Percentiles rank a stretch among this genome's conserved stretches.
phyloP scores from a whole-genome alignment of 2,329 filamentous ascomycete species.

The Pyricularia pennisetigena region DNA sequence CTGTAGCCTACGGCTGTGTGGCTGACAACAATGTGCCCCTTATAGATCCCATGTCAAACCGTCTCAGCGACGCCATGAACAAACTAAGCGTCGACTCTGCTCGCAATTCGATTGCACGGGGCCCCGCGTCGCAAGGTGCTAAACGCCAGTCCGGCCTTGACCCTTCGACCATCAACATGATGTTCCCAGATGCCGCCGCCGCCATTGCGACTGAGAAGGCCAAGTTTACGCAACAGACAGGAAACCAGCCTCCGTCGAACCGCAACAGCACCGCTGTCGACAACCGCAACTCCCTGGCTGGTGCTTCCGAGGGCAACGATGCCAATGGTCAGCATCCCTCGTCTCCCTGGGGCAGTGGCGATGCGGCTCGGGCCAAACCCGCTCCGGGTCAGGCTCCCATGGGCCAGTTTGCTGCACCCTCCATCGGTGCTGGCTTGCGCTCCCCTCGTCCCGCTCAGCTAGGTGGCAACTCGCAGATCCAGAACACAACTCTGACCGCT shows the following conservation, averaged over 20 bases:
- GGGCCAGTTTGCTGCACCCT: constrained; percentile 89
- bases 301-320: constrained; percentile 38
- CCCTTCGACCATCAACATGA: constrained; percentile 86
- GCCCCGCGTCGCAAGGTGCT: constrained; percentile 63
- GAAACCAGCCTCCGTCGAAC: constrained; percentile 81
- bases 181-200: constrained; percentile 97
- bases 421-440: constrained; percentile 46
- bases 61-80: constrained; percentile 91
- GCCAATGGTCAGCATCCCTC: constrained; percentile 55
- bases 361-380: constrained; percentile 59
- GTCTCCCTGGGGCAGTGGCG: constrained; percentile 66
- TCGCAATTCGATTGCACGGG: constrained; percentile 76
- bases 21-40: neutral
- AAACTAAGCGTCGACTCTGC: constrained; percentile 84
- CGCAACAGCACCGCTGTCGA: constrained; percentile 80
- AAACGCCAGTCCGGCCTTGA: constrained; percentile 96
- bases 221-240: constrained; percentile 92
- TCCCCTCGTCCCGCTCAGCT: constrained; percentile 67
- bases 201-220: constrained; percentile 98
- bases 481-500: constrained; percentile 72
- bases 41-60: constrained; percentile 90
- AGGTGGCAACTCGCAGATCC: constrained; percentile 59
- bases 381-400: constrained; percentile 73
- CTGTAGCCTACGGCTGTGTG: neutral
- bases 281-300: constrained; percentile 60